Conservation (phyloP, 495 filamentous ascomycete genomes). For the Annulohypoxylon nitens region DNA sequence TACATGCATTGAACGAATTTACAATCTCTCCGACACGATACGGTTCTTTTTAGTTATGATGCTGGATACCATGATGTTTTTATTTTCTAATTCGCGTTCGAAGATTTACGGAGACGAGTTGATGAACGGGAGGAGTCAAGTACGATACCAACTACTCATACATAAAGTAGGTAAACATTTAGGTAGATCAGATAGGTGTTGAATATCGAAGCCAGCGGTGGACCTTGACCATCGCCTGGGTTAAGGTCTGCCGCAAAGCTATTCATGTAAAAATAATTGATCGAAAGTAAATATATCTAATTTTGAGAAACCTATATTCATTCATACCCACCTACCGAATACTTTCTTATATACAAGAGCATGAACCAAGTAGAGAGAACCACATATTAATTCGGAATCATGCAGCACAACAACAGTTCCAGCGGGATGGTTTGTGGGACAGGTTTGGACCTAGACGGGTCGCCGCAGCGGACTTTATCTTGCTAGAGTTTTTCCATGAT, state of each 20-base stretch:
- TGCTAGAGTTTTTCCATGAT: neutral
- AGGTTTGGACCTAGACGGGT: conserved; percentile 16
- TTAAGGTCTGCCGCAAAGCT: neutral
- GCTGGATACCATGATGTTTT: conserved; percentile 45
- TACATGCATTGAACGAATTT: conserved; percentile 38
- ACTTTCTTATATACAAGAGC: neutral
- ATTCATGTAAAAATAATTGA: conserved; percentile 6
- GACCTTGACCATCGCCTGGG: neutral
- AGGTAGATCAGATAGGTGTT: conserved; percentile 31
- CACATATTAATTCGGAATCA: conserved; percentile 2
- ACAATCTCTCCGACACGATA: conserved; percentile 44
- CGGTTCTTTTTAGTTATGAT: conserved; percentile 48
- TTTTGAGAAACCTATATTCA: neutral
- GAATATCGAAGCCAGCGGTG: conserved; percentile 14
- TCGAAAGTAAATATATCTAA: conserved; percentile 5
- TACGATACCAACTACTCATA: conserved; percentile 26
- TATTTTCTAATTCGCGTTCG: conserved; percentile 31
- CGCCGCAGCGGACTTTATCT: conserved; percentile 29
- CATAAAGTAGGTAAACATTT: conserved; percentile 23
- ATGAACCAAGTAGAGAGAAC: neutral
- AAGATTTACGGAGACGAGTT: conserved; percentile 25
- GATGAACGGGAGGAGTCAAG: conserved; percentile 19
- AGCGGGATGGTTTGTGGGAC: neutral
- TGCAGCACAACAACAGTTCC: conserved; percentile 4
- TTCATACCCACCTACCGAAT: neutral